Conservation (phyloP, 805 yeast genomes). For the Sugiyamaella americana region DNA sequence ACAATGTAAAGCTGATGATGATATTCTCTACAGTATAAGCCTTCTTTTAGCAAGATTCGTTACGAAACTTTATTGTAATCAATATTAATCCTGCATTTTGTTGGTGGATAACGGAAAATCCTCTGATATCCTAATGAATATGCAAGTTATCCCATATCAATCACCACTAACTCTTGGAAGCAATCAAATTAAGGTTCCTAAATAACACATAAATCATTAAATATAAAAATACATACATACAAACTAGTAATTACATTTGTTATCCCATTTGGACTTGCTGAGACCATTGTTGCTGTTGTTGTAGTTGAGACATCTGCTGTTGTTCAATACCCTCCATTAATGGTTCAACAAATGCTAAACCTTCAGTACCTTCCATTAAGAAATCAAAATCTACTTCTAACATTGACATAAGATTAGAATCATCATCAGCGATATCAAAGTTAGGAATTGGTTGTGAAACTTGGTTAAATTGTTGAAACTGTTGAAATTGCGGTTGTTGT, state of each 20-base stretch:
- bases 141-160: too few relatives aligned
- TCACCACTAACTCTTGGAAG: too few relatives aligned
- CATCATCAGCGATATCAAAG: neutral
- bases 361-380: slow-evolving; percentile 27
- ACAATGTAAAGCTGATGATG: too few relatives aligned
- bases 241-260: slow-evolving; percentile 3
- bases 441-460: neutral
- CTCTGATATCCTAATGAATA: too few relatives aligned
- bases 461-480: neutral
- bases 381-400: slow-evolving; percentile 26
- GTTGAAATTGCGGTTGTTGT: neutral
- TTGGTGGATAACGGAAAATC: too few relatives aligned
- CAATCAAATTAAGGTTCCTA: too few relatives aligned
- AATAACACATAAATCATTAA: neutral
- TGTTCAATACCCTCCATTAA: slow-evolving; percentile 27
- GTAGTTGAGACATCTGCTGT: slow-evolving; percentile 18
- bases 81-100: too few relatives aligned
- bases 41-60: too few relatives aligned
- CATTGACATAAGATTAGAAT: slow-evolving; percentile 14
- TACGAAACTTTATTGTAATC: too few relatives aligned
- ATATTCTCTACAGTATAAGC: too few relatives aligned
- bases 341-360: slow-evolving; percentile 27
- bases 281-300: slow-evolving; percentile 3
- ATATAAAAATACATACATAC: too few relatives aligned
- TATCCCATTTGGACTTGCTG: neutral